Percentiles rank a stretch among this genome's conserved stretches.
Conservation (phyloP, 441 rosid species). For the Brassica hybrid region DNA sequence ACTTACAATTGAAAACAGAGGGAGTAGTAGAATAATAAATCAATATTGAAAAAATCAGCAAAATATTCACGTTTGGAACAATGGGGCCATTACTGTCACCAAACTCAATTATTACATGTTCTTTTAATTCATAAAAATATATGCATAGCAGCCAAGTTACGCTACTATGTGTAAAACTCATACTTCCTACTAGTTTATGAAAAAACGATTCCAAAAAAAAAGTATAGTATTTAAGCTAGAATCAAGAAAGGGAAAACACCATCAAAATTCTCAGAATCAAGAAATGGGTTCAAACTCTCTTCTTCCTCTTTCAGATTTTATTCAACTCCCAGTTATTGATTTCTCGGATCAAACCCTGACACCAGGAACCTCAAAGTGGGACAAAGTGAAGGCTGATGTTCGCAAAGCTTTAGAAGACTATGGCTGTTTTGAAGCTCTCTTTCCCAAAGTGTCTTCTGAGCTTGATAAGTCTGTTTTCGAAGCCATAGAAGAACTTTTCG, state of each 20-base stretch:
- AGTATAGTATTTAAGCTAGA: background rate
- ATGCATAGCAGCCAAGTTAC: too few species aligned
- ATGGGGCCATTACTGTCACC: too few species aligned
- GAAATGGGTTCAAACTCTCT: conserved; percentile 50
- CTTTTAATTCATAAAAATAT: too few species aligned
- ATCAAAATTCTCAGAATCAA: conserved; percentile 16
- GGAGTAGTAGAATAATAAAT: too few species aligned
- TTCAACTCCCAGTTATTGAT: conserved; percentile 55
- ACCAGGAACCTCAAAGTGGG: conserved; percentile 60
- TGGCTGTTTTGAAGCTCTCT: conserved; percentile 70
- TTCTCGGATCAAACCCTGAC: conserved; percentile 46
- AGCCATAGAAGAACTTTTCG: conserved; percentile 56
- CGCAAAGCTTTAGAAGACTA: conserved; percentile 55
- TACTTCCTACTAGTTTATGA: too few species aligned
- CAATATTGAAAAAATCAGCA: too few species aligned
- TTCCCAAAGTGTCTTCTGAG: conserved; percentile 48
- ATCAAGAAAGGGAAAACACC: background rate
- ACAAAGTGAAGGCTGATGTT: conserved; percentile 44
- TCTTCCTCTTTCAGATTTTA: conserved; percentile 6
- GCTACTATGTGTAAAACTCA: too few species aligned
- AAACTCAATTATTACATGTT: too few species aligned
- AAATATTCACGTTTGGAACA: too few species aligned
- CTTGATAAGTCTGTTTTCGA: conserved; percentile 43
- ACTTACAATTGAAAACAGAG: too few species aligned
- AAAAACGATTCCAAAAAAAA: too few species aligned